These are phyloP conservation scores for Hericium coralloides DNA, from an alignment of 768 basidiomycete genomes.

Conservation along the genomic window DNA sequence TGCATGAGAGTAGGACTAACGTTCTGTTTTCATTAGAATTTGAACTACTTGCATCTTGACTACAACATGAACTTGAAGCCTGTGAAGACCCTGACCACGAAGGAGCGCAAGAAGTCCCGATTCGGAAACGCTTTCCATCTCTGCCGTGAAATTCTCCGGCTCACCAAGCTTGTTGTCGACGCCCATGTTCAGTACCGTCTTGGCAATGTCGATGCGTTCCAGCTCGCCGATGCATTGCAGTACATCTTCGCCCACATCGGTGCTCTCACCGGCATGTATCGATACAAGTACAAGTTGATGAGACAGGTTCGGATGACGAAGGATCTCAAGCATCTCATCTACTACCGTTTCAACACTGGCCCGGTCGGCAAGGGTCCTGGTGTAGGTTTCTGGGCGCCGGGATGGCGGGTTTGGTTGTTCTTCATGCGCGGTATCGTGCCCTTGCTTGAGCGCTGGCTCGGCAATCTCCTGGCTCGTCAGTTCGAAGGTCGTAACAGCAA, in stretches of 20 bases:
- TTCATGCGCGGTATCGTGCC: constrained; percentile 99
- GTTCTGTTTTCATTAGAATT: constrained; percentile 40
- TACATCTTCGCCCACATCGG: constrained; percentile 98
- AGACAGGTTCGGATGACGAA: constrained; percentile 99
- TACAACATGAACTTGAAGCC: constrained; percentile 99
- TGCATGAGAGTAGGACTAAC: constrained; percentile 2
- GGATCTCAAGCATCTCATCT: constrained; percentile 96
- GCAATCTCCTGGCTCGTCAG: constrained; percentile 94
- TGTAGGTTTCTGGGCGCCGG: constrained; percentile 99
- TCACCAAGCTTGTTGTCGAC: constrained; percentile 98
- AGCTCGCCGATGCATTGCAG: constrained; percentile 95
- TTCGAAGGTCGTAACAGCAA: constrained; percentile 98
- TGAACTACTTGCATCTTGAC: constrained; percentile 91
- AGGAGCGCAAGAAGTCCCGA: constrained; percentile 98
- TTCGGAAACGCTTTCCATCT: constrained; percentile 99
- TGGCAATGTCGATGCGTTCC: constrained; percentile 98
- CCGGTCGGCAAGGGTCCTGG: constrained; percentile 99
- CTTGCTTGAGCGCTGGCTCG: constrained; percentile 92
- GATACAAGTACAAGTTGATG: constrained; percentile 99
- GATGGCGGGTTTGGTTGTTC: constrained; percentile 99
- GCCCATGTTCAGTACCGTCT: constrained; percentile 98
- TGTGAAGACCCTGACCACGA: constrained; percentile 94
- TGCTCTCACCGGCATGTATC: constrained; percentile 98
- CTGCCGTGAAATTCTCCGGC: constrained; percentile 93
- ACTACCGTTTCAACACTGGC: constrained; percentile 99